These are phyloP conservation scores for Chlamydomonas asymmetrica DNA, from an alignment of 139 green algal genomes.

Conservation along the genomic window DNA sequence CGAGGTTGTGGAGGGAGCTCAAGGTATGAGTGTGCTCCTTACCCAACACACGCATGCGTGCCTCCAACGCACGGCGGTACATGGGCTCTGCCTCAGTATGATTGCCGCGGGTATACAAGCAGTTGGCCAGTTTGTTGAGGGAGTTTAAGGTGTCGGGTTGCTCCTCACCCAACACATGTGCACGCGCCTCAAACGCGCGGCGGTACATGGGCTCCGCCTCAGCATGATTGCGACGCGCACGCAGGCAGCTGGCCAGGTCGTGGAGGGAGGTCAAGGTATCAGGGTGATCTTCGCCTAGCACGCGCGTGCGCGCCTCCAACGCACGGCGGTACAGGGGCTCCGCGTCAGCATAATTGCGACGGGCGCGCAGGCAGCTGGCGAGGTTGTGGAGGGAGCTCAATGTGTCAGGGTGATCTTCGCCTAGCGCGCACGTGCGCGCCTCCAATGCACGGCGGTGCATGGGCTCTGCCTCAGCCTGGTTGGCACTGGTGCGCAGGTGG, in stretches of 20 bases:
- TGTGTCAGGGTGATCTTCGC: conserved; percentile 2
- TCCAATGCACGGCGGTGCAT: not conserved
- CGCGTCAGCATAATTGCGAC: not conserved
- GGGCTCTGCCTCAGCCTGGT: too few relatives aligned
- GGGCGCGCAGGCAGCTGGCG: not conserved
- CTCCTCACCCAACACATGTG: not conserved
- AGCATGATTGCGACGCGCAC: not conserved
- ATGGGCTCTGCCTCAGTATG: too few relatives aligned
- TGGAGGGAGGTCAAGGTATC: not conserved
- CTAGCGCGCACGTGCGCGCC: not conserved
- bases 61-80: too few relatives aligned
- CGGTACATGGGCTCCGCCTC: conserved; percentile 1
- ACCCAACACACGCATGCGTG: too few relatives aligned
- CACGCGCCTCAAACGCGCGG: not conserved
- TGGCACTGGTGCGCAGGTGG: too few relatives aligned
- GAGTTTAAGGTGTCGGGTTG: not conserved
- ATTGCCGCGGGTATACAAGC: too few relatives aligned
- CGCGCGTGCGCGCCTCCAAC: not conserved
- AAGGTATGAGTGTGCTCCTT: too few relatives aligned
- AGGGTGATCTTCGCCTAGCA: not conserved
- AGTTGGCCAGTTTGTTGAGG: not conserved
- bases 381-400: not conserved
- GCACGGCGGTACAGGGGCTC: not conserved
- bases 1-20: too few relatives aligned
- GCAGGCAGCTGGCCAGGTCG: conserved; percentile 5